Evolutionary conservation across 805 yeast genomes (phyloP), one percentile per base, ranked within the genome.

Genomic region (Kazachstania bromeliacearum): DNA sequence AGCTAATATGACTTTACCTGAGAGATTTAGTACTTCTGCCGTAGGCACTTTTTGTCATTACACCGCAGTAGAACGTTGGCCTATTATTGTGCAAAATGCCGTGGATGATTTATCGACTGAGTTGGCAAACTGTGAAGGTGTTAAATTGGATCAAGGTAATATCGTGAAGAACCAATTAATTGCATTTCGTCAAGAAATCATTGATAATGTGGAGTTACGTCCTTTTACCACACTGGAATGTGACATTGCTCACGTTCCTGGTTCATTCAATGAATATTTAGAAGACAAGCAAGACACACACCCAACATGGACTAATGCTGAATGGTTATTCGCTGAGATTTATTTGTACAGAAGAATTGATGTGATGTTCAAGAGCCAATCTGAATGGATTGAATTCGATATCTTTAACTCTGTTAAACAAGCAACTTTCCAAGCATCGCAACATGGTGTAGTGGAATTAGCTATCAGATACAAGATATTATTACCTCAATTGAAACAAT

Each of bases 241-340:
- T 4, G 40, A 36, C 2, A 36, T 48, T n/a, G 62, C 67, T 28
- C 55, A 63, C 7, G 70, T 75, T 24, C 69, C 78, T 39, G 55
- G 57, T 9, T 63, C 73, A 5, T 88, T 75, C 63, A 84, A 89
- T 60, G 69, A 67, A 3, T 71, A 24, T 60, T 77, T 47, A 53
- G 25, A 26, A 14, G n/a, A 14, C 5, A 14, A 13, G 29, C 10
- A 31, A 7, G 16, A n/a, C 3, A 7, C 26, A 2, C 17, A 19
- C 17, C 22, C 32, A 3, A 73, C 82, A 12, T 92, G 96, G 96
- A 62, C 66, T 31, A 68, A 79, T 7, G 94, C 89, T 1, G 95
- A 95, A 14, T 92, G 99, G 99, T 64, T 92, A 36, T 80, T 70
- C 51, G 65, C 81, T 28, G 99, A 94, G 59, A 80, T 95, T 57